Conservation (phyloP, 257 asterid species). For the Przewalskia tangutica region DNA sequence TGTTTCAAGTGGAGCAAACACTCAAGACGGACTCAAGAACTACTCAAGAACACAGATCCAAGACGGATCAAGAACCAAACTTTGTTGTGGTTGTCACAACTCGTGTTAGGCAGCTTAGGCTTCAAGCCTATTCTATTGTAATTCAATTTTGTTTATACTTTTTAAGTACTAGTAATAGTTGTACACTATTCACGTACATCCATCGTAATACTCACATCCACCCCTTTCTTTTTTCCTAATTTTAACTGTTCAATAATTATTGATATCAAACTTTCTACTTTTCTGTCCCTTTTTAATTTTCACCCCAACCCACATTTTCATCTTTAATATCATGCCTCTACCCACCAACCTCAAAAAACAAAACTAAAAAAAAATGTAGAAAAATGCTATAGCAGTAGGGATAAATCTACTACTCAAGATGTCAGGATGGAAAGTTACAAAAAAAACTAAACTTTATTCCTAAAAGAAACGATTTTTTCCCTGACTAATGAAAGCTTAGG, state of each 20-base stretch:
- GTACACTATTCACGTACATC: too few relatives aligned
- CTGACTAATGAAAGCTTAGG: not conserved
- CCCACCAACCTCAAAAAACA: not conserved
- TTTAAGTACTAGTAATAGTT: too few relatives aligned
- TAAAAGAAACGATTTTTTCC: not conserved
- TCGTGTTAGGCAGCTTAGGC: too few relatives aligned
- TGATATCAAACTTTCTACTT: not conserved
- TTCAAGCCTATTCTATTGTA: too few relatives aligned
- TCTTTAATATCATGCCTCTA: not conserved
- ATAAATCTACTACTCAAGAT: too few relatives aligned
- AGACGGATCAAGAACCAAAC: too few relatives aligned
- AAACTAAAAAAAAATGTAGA: not conserved
- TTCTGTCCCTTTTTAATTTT: not conserved
- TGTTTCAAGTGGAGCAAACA: too few relatives aligned
- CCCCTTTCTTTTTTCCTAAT: not conserved
- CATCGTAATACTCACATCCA: too few relatives aligned
- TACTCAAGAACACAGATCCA: too few relatives aligned
- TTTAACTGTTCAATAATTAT: not conserved
- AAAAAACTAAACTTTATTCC: not conserved
- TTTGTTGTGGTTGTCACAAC: too few relatives aligned
- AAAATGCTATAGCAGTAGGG: not conserved
- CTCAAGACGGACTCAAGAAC: too few relatives aligned
- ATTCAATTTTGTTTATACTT: too few relatives aligned
- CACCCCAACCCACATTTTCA: not conserved
- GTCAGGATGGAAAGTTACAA: not conserved